phyloP scores from a whole-genome alignment of 306 rosid species.

The Vigna hirtella region DNA sequence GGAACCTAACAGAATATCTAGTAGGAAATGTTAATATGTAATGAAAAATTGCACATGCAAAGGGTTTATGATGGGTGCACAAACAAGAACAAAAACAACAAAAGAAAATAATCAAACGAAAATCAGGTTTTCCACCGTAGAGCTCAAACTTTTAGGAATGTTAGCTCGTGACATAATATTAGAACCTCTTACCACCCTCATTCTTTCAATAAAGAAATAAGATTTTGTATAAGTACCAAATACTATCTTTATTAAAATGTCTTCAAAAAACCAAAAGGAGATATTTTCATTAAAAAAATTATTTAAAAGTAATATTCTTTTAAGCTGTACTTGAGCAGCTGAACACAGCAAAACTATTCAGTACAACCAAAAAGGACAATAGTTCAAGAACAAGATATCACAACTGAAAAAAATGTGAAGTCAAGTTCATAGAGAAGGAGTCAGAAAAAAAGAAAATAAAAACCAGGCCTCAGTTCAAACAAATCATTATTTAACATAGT shows the following conservation, averaged over 20 bases:
- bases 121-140: not conserved
- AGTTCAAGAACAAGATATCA: not conserved
- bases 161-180: not conserved
- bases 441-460: not conserved
- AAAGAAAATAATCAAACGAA: not conserved
- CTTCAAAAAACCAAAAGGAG: too few relatives aligned
- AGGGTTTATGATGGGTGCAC: not conserved
- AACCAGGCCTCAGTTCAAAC: not conserved
- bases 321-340: constrained; percentile 5
- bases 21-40: not conserved
- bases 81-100: not conserved
- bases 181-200: not conserved
- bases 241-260: too few relatives aligned
- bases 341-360: not conserved
- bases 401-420: not conserved
- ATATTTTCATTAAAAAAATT: too few relatives aligned
- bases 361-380: constrained; percentile 4
- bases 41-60: not conserved
- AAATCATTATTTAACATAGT: not conserved
- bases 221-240: too few relatives aligned
- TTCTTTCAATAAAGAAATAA: not conserved
- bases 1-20: not conserved
- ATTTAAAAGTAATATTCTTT: not conserved
- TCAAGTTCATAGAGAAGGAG: not conserved
- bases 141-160: not conserved